Evolutionary conservation across 2,329 filamentous ascomycete species (phyloP), one percentile per base, ranked within the genome.

Genomic region (Talaromyces verruculosus): DNA sequence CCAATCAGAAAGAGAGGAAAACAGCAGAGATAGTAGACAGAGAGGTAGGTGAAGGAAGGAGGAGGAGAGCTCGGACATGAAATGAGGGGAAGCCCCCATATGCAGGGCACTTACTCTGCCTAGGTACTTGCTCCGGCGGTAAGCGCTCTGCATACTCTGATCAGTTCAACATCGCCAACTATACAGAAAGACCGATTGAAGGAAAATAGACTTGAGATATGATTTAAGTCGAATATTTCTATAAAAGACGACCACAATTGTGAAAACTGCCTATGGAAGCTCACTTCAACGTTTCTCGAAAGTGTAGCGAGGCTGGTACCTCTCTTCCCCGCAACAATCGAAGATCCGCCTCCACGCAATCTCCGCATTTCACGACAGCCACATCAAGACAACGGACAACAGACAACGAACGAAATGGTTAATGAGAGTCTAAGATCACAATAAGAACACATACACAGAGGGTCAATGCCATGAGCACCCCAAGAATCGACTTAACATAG

Each of bases 301-400:
- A 19, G n/a, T 22, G n/a, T 33, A 25, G 17, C 22, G 53, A n/a
- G 10, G 30, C 5, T 57, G 30, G n/a, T 17, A 33, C 30, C 30
- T 35, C 15, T 39, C 33, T 57, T 39, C 53, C 53, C 53, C 53
- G 53, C 53, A 57, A 57, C 53, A 39, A 19, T 57, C 53, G 11
- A 57, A 2, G 30, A 22, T 39, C 53, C 51, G 30, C 30, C 53
- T 57, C 53, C 53, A 57, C 53, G 33, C 33, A 19, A 37, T 57
- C 53, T 57, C 53, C 53, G 53, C 53, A 57, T 15, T 37, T 37
- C 28, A 57, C n/a, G 17, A 35, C 51, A 55, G 30, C 30, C 51
- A 35, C 30, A 19, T 37, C n/a, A 57, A 25, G 2, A 33, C 17
- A 30, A 30, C 15, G 13, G 43, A 25, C 11, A 25, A 49, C 5